Evolutionary conservation across 2,329 filamentous ascomycete species (phyloP).

Genomic region (Aspergillus persii): DNA sequence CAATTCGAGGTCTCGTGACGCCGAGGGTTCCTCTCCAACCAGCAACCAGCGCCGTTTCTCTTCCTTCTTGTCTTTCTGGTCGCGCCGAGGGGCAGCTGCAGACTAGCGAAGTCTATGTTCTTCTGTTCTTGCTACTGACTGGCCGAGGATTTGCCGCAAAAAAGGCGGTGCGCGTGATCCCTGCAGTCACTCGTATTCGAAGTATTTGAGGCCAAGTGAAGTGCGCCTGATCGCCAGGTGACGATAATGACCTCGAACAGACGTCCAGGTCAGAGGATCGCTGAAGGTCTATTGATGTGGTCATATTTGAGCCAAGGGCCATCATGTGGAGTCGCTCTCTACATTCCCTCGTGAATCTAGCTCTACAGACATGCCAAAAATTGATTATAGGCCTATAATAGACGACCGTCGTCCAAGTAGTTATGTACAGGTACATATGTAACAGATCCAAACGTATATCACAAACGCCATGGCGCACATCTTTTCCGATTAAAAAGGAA

Average conservation of each 20-base stretch:
- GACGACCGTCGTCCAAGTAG: neutral
- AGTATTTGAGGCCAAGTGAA: neutral
- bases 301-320: too few relatives aligned
- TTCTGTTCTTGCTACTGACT: too few relatives aligned
- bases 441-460: conserved; percentile 12
- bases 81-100: neutral
- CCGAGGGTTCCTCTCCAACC: neutral
- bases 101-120: neutral
- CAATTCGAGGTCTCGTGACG: neutral
- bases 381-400: neutral
- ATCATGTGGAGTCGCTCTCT: too few relatives aligned
- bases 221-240: neutral
- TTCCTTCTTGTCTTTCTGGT: neutral
- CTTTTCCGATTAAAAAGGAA: conserved; percentile 16
- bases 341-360: too few relatives aligned
- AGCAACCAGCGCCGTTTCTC: neutral
- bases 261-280: too few relatives aligned
- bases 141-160: neutral
- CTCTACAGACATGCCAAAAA: neutral
- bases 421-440: conserved; percentile 7
- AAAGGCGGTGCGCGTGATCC: neutral
- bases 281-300: too few relatives aligned
- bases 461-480: conserved; percentile 14
- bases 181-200: neutral
- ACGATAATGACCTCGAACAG: too few relatives aligned